Conservation (phyloP, 176 grass and related monocot genomes). For the maize (Zea mays) region DNA sequence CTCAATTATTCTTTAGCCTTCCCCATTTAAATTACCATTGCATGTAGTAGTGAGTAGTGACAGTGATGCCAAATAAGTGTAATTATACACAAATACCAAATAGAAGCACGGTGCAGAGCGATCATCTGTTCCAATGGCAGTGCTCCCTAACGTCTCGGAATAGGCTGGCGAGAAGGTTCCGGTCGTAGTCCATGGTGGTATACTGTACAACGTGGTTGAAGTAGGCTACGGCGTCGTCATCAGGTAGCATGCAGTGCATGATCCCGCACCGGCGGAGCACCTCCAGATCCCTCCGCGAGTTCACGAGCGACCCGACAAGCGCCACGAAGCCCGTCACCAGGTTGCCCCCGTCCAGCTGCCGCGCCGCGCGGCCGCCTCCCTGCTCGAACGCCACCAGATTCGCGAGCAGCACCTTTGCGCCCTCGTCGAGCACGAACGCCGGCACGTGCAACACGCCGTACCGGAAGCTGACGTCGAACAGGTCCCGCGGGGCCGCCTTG, state of each 20-base stretch:
- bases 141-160: constrained; percentile 54
- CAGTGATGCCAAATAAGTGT: not conserved
- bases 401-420: constrained; percentile 47
- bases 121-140: constrained; percentile 51
- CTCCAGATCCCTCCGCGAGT: constrained; percentile 43
- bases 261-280: constrained; percentile 53
- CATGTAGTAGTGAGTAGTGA: not conserved
- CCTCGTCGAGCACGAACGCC: constrained; percentile 50
- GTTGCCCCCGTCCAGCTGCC: constrained; percentile 41
- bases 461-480: constrained; percentile 51
- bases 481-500: constrained; percentile 43
- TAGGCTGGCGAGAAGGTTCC: constrained; percentile 40
- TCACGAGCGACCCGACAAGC: constrained; percentile 52
- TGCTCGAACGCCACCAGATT: constrained; percentile 62
- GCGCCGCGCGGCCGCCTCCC: constrained; percentile 35
- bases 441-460: constrained; percentile 49
- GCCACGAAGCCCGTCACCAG: constrained; percentile 50
- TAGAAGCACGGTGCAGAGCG: not conserved
- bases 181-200: constrained; percentile 56
- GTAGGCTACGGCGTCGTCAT: constrained; percentile 53
- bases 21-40: not conserved
- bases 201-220: constrained; percentile 61
- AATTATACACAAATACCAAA: not conserved
- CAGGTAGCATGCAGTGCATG: constrained; percentile 57
- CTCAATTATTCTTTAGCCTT: not conserved